phyloP scores from a whole-genome alignment of 306 rosid genomes.

The Lotus japonicus region DNA sequence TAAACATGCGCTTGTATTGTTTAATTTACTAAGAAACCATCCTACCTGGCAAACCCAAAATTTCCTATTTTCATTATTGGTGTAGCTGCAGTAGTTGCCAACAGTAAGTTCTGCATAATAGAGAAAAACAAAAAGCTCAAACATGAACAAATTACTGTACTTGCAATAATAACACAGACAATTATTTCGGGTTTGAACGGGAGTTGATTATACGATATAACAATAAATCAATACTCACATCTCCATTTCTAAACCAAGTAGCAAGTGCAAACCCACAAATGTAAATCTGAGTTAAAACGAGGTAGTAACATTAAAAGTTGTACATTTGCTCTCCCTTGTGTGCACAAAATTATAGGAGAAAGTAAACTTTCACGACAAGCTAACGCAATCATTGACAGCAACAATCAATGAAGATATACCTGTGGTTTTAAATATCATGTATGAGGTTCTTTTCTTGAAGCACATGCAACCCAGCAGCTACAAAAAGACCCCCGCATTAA shows the following conservation, averaged over 20 bases:
- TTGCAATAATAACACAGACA: too few relatives aligned
- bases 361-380: neutral
- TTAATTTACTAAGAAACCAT: too few relatives aligned
- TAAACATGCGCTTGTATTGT: too few relatives aligned
- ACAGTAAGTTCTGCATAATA: slow-evolving; percentile 77
- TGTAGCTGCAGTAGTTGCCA: slow-evolving; percentile 40
- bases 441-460: slow-evolving; percentile 90
- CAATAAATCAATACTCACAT: too few relatives aligned
- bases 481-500: slow-evolving; percentile 28
- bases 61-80: slow-evolving; percentile 86
- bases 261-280: too few relatives aligned
- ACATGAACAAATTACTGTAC: too few relatives aligned
- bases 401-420: slow-evolving; percentile 33
- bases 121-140: neutral
- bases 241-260: too few relatives aligned
- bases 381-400: neutral
- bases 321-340: neutral
- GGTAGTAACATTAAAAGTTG: too few relatives aligned
- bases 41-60: slow-evolving; percentile 95
- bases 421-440: slow-evolving; percentile 96
- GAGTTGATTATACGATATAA: too few relatives aligned
- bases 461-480: slow-evolving; percentile 78
- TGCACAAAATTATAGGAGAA: neutral
- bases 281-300: too few relatives aligned
- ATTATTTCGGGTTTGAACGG: too few relatives aligned